A percentile compares a stretch with the other conserved stretches of the same genome.
Evolutionary conservation across 2,329 filamentous ascomycete genomes (phyloP).

Genomic region (Blastomyces parvus): DNA sequence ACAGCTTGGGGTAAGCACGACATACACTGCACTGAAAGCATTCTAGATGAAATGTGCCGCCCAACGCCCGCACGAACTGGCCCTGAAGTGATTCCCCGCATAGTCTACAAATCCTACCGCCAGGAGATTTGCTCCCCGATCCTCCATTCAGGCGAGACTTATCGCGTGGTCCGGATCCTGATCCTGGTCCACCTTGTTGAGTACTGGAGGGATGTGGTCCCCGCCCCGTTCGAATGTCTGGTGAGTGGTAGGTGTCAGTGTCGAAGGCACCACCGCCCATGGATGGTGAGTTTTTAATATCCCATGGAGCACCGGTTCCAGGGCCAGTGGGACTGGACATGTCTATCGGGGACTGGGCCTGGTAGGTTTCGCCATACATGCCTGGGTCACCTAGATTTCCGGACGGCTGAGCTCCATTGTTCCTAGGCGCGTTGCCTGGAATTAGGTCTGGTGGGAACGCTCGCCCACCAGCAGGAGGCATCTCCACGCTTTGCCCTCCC

Average conservation of each 20-base stretch:
- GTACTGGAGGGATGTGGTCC: constrained; percentile 23
- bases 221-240: constrained; percentile 25
- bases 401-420: constrained; percentile 23
- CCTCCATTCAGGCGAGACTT: constrained; percentile 30
- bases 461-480: constrained; percentile 34
- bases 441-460: constrained; percentile 34
- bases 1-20: constrained; percentile 20
- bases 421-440: constrained; percentile 32
- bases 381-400: constrained; percentile 24
- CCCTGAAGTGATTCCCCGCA: constrained; percentile 81
- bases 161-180: constrained; percentile 27
- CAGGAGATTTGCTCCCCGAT: constrained; percentile 27
- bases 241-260: constrained; percentile 21
- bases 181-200: constrained; percentile 26
- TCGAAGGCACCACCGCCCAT: constrained; percentile 10
- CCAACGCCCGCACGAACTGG: constrained; percentile 89
- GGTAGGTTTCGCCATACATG: constrained; percentile 27
- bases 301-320: constrained; percentile 28
- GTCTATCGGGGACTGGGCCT: constrained; percentile 33
- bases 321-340: constrained; percentile 27
- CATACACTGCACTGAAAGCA: constrained; percentile 95
- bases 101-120: constrained; percentile 61
- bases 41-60: constrained; percentile 90
- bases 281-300: constrained; percentile 18
- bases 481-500: constrained; percentile 19